Conservation (phyloP, 176 grass and related monocot species). For the Coix lacrymajobi region DNA sequence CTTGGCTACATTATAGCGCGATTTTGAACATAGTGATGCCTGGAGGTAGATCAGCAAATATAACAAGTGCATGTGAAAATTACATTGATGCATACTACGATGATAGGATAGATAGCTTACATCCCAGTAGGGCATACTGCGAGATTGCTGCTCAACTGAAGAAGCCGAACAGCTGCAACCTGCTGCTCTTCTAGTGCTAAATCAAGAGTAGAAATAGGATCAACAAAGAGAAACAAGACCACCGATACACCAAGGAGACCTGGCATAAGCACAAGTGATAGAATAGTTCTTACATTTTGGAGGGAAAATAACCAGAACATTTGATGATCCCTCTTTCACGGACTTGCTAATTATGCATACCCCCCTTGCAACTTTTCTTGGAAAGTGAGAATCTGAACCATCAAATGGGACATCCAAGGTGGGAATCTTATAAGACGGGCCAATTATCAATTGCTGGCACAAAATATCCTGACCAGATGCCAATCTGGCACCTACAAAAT, state of each 20-base stretch:
- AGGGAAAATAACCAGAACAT: slow-evolving; percentile 82
- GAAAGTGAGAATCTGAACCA: slow-evolving; percentile 27
- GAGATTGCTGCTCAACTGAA: slow-evolving; percentile 90
- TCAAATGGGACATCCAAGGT: slow-evolving; percentile 37
- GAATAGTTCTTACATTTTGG: slow-evolving; percentile 74
- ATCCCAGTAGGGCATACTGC: slow-evolving; percentile 79
- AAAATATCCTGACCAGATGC: slow-evolving; percentile 89
- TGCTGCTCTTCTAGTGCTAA: slow-evolving; percentile 77
- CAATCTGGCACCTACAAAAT: slow-evolving; percentile 68
- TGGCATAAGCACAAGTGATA: slow-evolving; percentile 4
- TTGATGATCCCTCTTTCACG: slow-evolving; percentile 53
- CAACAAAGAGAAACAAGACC: slow-evolving; percentile 17
- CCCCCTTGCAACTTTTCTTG: slow-evolving; percentile 61
- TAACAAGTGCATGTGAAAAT: slow-evolving; percentile 18
- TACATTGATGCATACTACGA: neutral
- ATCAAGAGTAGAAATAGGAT: slow-evolving; percentile 27
- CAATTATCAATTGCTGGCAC: slow-evolving; percentile 72
- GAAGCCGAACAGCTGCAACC: slow-evolving; percentile 51
- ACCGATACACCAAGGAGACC: neutral
- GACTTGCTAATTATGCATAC: slow-evolving; percentile 76
- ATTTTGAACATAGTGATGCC: slow-evolving; percentile 12
- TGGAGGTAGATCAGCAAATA: neutral
- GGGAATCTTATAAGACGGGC: slow-evolving; percentile 65
- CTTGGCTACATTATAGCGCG: neutral
- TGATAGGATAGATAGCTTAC: slow-evolving; percentile 47